Conservation (phyloP, 768 basidiomycete genomes). For the Collybia sp. region DNA sequence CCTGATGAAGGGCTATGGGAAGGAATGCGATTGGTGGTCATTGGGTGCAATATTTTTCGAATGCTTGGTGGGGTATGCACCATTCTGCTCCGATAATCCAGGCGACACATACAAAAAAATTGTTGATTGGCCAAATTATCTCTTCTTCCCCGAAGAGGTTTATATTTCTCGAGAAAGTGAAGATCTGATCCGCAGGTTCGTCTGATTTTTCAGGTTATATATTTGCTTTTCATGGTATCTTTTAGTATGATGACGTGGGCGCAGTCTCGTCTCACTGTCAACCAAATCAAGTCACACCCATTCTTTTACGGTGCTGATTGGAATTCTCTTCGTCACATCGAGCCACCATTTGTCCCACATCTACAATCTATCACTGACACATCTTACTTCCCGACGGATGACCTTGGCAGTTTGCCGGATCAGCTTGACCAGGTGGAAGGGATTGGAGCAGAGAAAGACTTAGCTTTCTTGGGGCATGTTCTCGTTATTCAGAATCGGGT, state of each 20-base stretch:
- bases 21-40: slow-evolving; percentile 99
- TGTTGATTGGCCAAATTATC: slow-evolving; percentile 88
- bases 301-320: slow-evolving; percentile 98
- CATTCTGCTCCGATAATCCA: slow-evolving; percentile 96
- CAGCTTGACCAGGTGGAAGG: slow-evolving; percentile 58
- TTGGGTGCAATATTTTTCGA: slow-evolving; percentile 99
- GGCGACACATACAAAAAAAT: slow-evolving; percentile 99
- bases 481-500: slow-evolving; percentile 1
- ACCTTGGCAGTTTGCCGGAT: slow-evolving; percentile 67
- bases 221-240: slow-evolving; percentile 4
- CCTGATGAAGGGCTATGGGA: slow-evolving; percentile 94
- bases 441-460: slow-evolving; percentile 61
- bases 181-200: slow-evolving; percentile 80
- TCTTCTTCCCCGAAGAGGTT: slow-evolving; percentile 93
- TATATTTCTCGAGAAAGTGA: slow-evolving; percentile 91
- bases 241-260: slow-evolving; percentile 83
- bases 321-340: slow-evolving; percentile 86
- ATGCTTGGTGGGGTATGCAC: slow-evolving; percentile 95
- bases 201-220: slow-evolving; percentile 1
- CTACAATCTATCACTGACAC: slow-evolving; percentile 91
- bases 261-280: slow-evolving; percentile 67
- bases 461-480: slow-evolving; percentile 61
- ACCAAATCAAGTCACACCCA: slow-evolving; percentile 88
- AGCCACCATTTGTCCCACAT: slow-evolving; percentile 93
- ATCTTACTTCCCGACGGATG: slow-evolving; percentile 95